Evolutionary conservation across 2,329 filamentous ascomycete genomes (phyloP).

Genomic region (Davidsoniella virescens): DNA sequence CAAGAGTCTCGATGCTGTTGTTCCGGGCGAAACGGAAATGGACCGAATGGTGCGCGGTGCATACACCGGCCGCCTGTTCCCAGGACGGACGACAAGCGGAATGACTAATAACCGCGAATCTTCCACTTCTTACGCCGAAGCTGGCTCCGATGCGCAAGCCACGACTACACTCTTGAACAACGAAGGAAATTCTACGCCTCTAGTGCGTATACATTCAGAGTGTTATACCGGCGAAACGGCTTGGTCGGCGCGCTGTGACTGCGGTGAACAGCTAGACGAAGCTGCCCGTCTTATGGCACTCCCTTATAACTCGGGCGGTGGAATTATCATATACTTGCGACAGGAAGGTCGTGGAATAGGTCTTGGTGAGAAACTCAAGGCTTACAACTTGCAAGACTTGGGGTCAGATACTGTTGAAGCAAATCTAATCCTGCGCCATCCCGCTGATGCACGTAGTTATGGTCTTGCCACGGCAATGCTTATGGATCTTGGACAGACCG

Average conservation of each 20-base stretch:
- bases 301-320: conserved; percentile 45
- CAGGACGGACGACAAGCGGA: conserved; percentile 64
- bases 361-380: conserved; percentile 87
- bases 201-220: conserved; percentile 93
- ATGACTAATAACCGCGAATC: conserved; percentile 25
- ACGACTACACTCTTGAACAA: conserved; percentile 10
- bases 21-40: conserved; percentile 67
- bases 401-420: conserved; percentile 97
- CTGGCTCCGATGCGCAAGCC: neutral
- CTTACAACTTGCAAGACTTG: conserved; percentile 92
- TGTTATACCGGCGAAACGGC: conserved; percentile 98
- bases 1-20: conserved; percentile 50
- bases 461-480: conserved; percentile 94
- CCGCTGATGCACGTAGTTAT: conserved; percentile 87
- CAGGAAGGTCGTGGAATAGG: conserved; percentile 95
- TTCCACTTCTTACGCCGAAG: neutral
- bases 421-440: conserved; percentile 77
- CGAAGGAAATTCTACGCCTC: conserved; percentile 27
- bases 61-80: conserved; percentile 75
- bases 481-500: conserved; percentile 61
- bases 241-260: conserved; percentile 95
- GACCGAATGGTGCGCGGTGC: conserved; percentile 89
- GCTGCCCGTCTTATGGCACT: conserved; percentile 84
- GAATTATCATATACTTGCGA: conserved; percentile 87
- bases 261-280: conserved; percentile 93